A percentile compares a stretch with the other conserved stretches of the same genome.
Conservation (phyloP, 345 rosid species). For the Eucalyptus coolabah region DNA sequence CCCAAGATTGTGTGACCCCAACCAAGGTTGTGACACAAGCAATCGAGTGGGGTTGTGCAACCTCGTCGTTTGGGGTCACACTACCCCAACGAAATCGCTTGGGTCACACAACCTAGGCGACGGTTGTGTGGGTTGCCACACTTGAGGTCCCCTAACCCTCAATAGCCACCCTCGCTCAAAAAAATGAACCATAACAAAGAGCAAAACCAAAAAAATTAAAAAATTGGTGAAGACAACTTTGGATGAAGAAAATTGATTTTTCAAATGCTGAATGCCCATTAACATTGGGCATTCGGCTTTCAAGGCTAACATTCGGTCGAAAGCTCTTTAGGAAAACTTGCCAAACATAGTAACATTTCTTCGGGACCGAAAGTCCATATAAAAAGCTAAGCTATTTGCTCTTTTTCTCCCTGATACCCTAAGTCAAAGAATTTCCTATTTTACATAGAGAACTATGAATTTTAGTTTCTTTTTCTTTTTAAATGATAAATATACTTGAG, state of each 20-base stretch:
- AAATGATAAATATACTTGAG: neutral
- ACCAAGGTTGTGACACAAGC: accelerated
- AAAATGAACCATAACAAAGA: no score
- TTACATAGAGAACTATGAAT: neutral
- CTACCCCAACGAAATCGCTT: no score
- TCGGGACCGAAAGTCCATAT: no score
- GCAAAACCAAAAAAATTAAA: no score
- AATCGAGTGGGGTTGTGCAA: accelerated
- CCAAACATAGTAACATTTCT: no score
- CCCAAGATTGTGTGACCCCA: no score
- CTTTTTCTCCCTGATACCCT: neutral
- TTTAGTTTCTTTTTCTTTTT: neutral
- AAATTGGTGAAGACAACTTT: no score
- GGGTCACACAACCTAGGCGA: accelerated
- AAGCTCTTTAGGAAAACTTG: no score
- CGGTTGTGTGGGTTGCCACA: accelerated
- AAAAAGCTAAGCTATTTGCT: neutral
- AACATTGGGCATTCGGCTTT: accelerated
- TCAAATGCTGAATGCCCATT: no score
- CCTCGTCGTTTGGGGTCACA: no score
- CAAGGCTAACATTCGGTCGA: accelerated
- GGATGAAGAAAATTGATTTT: no score
- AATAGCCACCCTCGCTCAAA: accelerated
- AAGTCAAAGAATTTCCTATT: neutral
- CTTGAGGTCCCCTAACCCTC: no score